Percentiles rank a stretch among this genome's conserved stretches.
Evolutionary conservation across 2,329 filamentous ascomycete genomes (phyloP).

Genomic region (Verticillium klebahnii): DNA sequence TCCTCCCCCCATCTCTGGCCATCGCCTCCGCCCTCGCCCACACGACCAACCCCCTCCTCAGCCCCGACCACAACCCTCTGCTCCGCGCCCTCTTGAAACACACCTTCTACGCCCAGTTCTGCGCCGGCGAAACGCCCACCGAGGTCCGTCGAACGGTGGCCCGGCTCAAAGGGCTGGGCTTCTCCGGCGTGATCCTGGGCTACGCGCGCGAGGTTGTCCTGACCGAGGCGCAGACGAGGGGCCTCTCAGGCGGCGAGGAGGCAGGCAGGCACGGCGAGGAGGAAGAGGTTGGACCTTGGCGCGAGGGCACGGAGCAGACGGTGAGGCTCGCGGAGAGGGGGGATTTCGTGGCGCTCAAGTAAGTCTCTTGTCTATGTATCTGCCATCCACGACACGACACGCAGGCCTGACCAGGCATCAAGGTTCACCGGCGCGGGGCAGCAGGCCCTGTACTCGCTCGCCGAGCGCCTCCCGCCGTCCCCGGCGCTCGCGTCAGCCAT

Average conservation of each 20-base stretch:
- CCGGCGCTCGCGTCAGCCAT: constrained; percentile 65
- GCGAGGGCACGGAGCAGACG: constrained; percentile 68
- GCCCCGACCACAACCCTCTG: constrained; percentile 70
- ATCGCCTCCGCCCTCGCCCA: constrained; percentile 67
- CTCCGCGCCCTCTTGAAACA: constrained; percentile 68
- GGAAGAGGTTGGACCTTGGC: constrained; percentile 67
- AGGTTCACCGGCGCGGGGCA: constrained; percentile 79
- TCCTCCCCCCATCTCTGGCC: constrained; percentile 66
- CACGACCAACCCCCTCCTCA: constrained; percentile 60
- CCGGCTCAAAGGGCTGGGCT: constrained; percentile 68
- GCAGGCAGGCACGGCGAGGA: constrained; percentile 43
- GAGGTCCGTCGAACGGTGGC: constrained; percentile 66
- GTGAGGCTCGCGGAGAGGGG: constrained; percentile 62
- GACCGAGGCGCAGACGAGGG: constrained; percentile 44
- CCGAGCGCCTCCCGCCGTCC: constrained; percentile 57
- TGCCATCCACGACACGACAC: neutral
- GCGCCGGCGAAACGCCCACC: constrained; percentile 67
- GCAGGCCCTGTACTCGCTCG: constrained; percentile 63
- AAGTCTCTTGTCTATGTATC: constrained; percentile 15
- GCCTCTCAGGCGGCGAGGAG: constrained; percentile 37
- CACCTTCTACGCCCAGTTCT: constrained; percentile 90
- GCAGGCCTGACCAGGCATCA: too few relatives aligned
- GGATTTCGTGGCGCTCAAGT: constrained; percentile 65
- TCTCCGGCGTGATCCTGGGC: constrained; percentile 76
- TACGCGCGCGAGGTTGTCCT: constrained; percentile 81